These are phyloP conservation scores for Aspergillus candidus DNA, from an alignment of 2,329 filamentous ascomycete genomes.

Conservation along the genomic window DNA sequence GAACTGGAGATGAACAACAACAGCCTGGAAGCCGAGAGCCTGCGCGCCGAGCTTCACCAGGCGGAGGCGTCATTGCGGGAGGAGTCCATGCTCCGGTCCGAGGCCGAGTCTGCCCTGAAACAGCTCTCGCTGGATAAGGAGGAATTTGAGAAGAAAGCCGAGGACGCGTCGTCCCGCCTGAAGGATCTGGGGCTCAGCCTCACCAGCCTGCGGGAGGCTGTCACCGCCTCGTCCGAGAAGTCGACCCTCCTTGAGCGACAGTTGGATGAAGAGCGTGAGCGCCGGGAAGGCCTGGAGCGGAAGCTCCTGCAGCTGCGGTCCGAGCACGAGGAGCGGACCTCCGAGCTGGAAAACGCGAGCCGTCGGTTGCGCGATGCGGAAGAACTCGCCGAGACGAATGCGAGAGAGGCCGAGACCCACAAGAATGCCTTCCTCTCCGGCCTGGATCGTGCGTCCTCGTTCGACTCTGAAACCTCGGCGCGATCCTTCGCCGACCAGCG, in stretches of 20 bases:
- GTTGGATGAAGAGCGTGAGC: conserved; percentile 68
- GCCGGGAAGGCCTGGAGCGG: conserved; percentile 67
- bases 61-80: conserved; percentile 72
- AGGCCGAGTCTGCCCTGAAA: conserved; percentile 67
- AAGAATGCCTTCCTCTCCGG: conserved; percentile 76
- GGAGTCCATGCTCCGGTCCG: conserved; percentile 68
- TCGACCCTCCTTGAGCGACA: conserved; percentile 70
- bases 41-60: conserved; percentile 79
- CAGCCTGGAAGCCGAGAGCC: conserved; percentile 73
- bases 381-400: conserved; percentile 79
- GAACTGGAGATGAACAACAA: conserved; percentile 82
- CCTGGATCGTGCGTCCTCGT: conserved; percentile 62
- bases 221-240: conserved; percentile 73
- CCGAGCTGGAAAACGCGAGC: conserved; percentile 68
- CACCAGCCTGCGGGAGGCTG: conserved; percentile 67
- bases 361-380: conserved; percentile 78
- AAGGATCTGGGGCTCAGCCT: conserved; percentile 67
- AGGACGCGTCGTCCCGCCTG: conserved; percentile 60
- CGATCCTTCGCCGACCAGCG: conserved; percentile 47
- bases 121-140: conserved; percentile 81
- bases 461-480: conserved; percentile 32
- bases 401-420: conserved; percentile 79
- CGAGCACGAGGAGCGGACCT: conserved; percentile 74
- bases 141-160: conserved; percentile 63
- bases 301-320: conserved; percentile 70